Evolutionary conservation across 306 rosid genomes (phyloP).

Genomic region (Prinsepia uniflora): DNA sequence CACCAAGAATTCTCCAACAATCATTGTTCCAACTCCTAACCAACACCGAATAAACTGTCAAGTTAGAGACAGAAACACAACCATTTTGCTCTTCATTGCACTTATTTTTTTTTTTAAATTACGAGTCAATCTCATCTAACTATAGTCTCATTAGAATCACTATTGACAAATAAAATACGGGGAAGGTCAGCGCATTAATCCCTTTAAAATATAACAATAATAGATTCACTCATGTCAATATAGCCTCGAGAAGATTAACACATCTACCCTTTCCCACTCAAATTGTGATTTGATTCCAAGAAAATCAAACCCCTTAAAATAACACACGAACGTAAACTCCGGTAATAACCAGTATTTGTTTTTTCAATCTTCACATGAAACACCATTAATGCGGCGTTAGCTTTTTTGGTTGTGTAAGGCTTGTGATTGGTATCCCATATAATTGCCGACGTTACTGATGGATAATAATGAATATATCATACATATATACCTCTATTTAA

Average conservation of each 20-base stretch:
- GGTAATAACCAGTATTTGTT: not conserved
- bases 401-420: conserved; percentile 16
- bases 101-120: conserved; percentile 3
- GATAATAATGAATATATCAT: not conserved
- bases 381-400: conserved; percentile 11
- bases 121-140: no score
- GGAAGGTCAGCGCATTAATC: no score
- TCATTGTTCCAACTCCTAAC: not conserved
- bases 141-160: no score
- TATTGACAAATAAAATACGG: no score
- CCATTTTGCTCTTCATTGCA: conserved; percentile 10
- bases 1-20: not conserved
- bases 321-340: no score
- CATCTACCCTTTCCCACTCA: no score
- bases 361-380: not conserved
- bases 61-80: not conserved
- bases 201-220: no score
- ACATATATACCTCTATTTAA: not conserved
- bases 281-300: no score
- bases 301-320: no score
- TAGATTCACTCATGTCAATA: no score
- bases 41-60: not conserved
- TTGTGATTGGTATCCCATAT: conserved; percentile 7
- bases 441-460: conserved; percentile 21
- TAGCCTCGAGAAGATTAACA: no score